Percentiles rank a stretch among this genome's conserved stretches.
Conservation (phyloP, 345 rosid genomes). For the Ricinus communis region DNA sequence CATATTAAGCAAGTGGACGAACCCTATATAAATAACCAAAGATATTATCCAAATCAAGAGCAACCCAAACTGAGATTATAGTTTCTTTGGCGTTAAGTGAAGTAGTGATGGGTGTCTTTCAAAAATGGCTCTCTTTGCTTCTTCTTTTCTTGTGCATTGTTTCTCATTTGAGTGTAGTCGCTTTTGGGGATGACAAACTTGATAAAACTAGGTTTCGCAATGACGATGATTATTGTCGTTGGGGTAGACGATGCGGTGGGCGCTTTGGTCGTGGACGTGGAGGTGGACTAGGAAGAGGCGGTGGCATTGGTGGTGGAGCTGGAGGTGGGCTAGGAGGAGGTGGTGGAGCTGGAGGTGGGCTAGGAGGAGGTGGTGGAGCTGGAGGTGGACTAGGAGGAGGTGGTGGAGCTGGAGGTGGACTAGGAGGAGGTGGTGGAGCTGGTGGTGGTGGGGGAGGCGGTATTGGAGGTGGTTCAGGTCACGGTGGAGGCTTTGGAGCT, state of each 20-base stretch:
- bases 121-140: conserved; percentile 35
- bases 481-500: conserved; percentile 19
- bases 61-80: background rate
- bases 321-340: conserved; percentile 52
- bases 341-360: conserved; percentile 46
- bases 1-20: conserved; percentile 1
- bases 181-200: conserved; percentile 25
- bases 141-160: conserved; percentile 23
- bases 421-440: conserved; percentile 3
- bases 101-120: conserved; percentile 27
- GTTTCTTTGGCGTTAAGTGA: background rate
- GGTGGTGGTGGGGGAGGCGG: background rate
- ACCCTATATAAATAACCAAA: conserved; percentile 19
- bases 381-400: conserved; percentile 9
- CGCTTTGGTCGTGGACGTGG: conserved; percentile 20
- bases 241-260: conserved; percentile 28
- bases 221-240: conserved; percentile 23
- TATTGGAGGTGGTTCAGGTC: background rate
- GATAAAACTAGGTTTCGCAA: conserved; percentile 23
- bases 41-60: background rate
- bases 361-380: conserved; percentile 27
- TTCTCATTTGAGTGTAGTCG: conserved; percentile 30
- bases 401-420: conserved; percentile 10
- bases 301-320: conserved; percentile 24
- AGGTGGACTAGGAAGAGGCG: conserved; percentile 11